Base-by-base conservation (phyloP, 306 rosid species). In the Pueraria montana region DNA sequence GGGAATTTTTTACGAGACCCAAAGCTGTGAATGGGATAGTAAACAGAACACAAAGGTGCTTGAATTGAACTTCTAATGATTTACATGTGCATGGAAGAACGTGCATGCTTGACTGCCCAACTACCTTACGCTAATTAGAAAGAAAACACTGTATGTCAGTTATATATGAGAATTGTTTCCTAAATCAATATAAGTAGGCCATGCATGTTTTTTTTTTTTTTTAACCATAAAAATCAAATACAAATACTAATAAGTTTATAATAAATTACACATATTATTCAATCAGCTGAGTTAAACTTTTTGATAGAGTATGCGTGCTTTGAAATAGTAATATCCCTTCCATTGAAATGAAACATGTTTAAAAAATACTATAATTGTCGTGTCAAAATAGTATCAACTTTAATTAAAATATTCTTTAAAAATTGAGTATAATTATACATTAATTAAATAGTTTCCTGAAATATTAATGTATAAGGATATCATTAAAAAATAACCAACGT, bases 41-140 rank as follows among this genome's bases (percentile, higher is more conserved):
- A 74, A 80, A 77, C 85, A 77, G 20, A 52, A 85, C 79, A 86
- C 89, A 85, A 87, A 87, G 89, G 89, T 79, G 85, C 45, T 69
- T 68, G 70, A 70, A 83, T 78, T 76, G 82, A 75, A 80, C 76
- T 71, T 2, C 86, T 63, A 87, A 87, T 84, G 82, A 84, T 87
- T 77, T 85, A 71, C 83, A 74, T 83, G 70, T 85, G 86, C 93
- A 87, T 89, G 76, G 91, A 82, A 87, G 78, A 73, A 78, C 73
- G 92, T 89, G 94, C 93, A 65, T 72, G 58, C 84, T 82, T 76
- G 84, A 76, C 78, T 61, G 14, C 50, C 17, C 65, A 38, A 69
- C 74, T 72, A 68, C 68, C 77, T 30, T 87, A 14, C 59, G 48
- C 42, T 70, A 42, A 72, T 14, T 20, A 32, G 59, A 80, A 75